phyloP scores from a whole-genome alignment of 73 alveolate genomes.

The Tetrahymena thermophila region DNA sequence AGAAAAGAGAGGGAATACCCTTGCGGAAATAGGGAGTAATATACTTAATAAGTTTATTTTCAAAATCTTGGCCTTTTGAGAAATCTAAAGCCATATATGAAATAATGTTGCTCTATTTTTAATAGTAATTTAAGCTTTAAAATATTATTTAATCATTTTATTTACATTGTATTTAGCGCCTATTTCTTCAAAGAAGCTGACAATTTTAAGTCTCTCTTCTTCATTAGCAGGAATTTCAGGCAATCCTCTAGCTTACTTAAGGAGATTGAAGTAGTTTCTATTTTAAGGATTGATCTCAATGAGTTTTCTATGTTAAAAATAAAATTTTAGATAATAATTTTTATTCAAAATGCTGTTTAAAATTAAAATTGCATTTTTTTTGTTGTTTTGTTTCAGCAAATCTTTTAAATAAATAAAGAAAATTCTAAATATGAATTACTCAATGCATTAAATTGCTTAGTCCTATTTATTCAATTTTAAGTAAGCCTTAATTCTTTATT shows the following conservation, averaged over 20 bases:
- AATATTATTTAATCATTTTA: background rate
- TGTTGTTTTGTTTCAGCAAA: too few species aligned
- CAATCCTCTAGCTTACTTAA: background rate
- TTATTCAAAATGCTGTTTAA: too few species aligned
- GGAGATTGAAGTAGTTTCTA: background rate
- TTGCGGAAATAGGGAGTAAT: slow-evolving; percentile 42
- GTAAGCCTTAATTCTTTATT: background rate
- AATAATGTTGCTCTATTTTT: slow-evolving; percentile 3
- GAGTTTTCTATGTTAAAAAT: background rate
- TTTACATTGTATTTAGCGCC: background rate
- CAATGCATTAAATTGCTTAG: background rate
- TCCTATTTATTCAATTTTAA: background rate
- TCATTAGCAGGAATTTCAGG: background rate
- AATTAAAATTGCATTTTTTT: too few species aligned
- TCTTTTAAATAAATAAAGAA: too few species aligned
- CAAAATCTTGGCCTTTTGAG: slow-evolving; percentile 41
- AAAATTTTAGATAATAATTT: too few species aligned
- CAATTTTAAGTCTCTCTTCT: background rate
- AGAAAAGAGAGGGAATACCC: slow-evolving; percentile 64
- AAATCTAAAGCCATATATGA: slow-evolving; percentile 7
- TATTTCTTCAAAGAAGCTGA: background rate
- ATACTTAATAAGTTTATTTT: slow-evolving; percentile 17
- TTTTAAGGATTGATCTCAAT: background rate
- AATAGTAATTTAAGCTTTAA: background rate
- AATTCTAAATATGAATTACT: background rate